A percentile compares a stretch with the other conserved stretches of the same genome.
Evolutionary conservation across 345 rosid genomes (phyloP).

Genomic region (Turnera subulata): DNA sequence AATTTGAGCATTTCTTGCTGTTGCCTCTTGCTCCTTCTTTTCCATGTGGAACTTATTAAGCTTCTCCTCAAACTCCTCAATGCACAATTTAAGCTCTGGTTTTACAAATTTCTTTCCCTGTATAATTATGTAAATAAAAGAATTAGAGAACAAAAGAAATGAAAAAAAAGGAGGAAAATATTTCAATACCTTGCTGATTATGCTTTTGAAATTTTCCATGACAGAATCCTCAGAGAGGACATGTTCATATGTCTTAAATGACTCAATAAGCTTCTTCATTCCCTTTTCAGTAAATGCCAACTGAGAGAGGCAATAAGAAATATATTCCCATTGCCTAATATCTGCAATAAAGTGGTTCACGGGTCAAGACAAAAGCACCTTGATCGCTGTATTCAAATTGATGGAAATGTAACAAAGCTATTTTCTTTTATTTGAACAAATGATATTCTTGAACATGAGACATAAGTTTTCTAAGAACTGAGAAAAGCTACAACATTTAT

Average conservation of each 20-base stretch:
- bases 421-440: background rate
- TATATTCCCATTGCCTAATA: conserved; percentile 80
- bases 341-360: conserved; percentile 47
- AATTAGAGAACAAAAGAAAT: conserved; percentile 7
- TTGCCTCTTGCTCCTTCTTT: conserved; percentile 92
- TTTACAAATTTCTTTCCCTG: conserved; percentile 95
- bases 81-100: conserved; percentile 82
- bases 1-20: conserved; percentile 82
- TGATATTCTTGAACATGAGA: background rate
- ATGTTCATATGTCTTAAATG: conserved; percentile 79
- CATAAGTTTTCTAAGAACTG: background rate
- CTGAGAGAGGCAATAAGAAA: conserved; percentile 92
- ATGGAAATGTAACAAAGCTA: too few species aligned
- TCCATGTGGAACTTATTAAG: conserved; percentile 75
- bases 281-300: conserved; percentile 93
- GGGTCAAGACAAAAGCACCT: too few species aligned
- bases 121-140: conserved; percentile 16
- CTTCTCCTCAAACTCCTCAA: conserved; percentile 97
- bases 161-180: conserved; percentile 4
- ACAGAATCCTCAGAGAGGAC: conserved; percentile 76
- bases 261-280: conserved; percentile 81
- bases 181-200: conserved; percentile 67
- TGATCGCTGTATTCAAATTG: too few species aligned
- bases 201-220: conserved; percentile 81
- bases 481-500: too few species aligned